Evolutionary conservation across 192 early-diverging fungal genomes (phyloP).

Genomic region (Lobosporangium transversale): DNA sequence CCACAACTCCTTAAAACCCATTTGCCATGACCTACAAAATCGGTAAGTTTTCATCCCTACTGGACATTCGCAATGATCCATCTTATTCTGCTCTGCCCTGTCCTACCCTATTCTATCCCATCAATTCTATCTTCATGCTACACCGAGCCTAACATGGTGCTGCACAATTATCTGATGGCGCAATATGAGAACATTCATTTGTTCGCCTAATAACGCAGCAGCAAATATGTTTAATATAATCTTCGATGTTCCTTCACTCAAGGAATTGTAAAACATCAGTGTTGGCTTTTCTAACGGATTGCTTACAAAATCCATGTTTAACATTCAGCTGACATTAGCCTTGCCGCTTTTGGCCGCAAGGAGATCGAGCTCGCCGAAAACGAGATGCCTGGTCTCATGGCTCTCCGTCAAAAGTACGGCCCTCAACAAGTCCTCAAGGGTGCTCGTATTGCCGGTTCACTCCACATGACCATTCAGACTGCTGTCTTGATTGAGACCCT

Average conservation of each 20-base stretch:
- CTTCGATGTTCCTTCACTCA: too few species aligned
- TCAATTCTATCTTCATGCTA: too few species aligned
- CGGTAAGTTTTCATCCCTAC: slow-evolving; percentile 28
- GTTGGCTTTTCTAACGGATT: too few species aligned
- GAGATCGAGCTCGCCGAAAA: slow-evolving; percentile 95
- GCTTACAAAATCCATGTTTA: too few species aligned
- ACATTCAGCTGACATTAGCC: slow-evolving; percentile 50
- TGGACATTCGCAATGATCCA: too few species aligned
- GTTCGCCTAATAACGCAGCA: too few species aligned
- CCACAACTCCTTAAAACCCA: neutral
- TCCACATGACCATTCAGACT: slow-evolving; percentile 99
- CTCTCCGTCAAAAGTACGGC: slow-evolving; percentile 92
- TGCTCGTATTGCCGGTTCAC: slow-evolving; percentile 96
- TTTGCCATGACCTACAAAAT: slow-evolving; percentile 37
- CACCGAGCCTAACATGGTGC: too few species aligned
- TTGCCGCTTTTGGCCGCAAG: slow-evolving; percentile 95
- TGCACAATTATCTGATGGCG: too few species aligned
- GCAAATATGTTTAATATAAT: too few species aligned
- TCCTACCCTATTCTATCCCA: too few species aligned
- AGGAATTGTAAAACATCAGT: too few species aligned
- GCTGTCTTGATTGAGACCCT: slow-evolving; percentile 98
- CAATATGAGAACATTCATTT: too few species aligned
- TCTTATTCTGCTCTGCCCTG: neutral
- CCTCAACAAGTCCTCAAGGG: slow-evolving; percentile 88
- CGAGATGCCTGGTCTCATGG: slow-evolving; percentile 99